Conservation (phyloP, 768 basidiomycete species). For the Pluteus cervinus region DNA sequence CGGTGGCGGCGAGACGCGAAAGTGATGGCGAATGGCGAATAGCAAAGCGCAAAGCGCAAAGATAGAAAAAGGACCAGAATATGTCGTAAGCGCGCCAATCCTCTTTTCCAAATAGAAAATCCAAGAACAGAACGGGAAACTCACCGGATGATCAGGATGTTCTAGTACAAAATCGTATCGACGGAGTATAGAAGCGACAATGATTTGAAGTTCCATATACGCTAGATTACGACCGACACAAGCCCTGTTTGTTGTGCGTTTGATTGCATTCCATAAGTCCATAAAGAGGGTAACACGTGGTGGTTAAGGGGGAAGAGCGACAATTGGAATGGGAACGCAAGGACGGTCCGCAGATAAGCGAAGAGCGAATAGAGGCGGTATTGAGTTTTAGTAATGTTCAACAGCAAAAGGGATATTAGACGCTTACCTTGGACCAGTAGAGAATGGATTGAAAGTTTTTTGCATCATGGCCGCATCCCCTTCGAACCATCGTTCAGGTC, state of each 20-base stretch:
- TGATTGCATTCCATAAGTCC: too few species aligned
- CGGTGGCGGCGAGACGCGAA: too few species aligned
- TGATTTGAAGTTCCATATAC: conserved; percentile 71
- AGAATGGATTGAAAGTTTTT: conserved; percentile 82
- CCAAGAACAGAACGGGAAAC: conserved; percentile 16
- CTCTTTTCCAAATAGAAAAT: background rate
- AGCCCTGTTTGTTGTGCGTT: too few species aligned
- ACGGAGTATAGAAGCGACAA: conserved; percentile 74
- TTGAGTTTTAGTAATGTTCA: too few species aligned
- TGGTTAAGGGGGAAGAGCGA: too few species aligned
- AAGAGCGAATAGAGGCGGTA: too few species aligned
- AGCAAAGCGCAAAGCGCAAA: too few species aligned
- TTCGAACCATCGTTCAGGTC: conserved; percentile 87
- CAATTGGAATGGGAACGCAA: too few species aligned
- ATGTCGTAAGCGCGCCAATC: background rate
- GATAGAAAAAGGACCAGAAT: background rate
- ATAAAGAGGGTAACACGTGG: too few species aligned
- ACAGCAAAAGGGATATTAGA: background rate
- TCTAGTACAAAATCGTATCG: conserved; percentile 71
- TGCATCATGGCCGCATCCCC: conserved; percentile 53
- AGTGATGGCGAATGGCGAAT: too few species aligned
- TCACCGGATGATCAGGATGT: conserved; percentile 48
- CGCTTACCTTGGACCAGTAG: conserved; percentile 68
- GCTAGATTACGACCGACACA: conserved; percentile 86
- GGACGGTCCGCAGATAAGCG: too few species aligned